phyloP scores from a whole-genome alignment of 2,329 filamentous ascomycete genomes.

The Metarhizium brunneum region DNA sequence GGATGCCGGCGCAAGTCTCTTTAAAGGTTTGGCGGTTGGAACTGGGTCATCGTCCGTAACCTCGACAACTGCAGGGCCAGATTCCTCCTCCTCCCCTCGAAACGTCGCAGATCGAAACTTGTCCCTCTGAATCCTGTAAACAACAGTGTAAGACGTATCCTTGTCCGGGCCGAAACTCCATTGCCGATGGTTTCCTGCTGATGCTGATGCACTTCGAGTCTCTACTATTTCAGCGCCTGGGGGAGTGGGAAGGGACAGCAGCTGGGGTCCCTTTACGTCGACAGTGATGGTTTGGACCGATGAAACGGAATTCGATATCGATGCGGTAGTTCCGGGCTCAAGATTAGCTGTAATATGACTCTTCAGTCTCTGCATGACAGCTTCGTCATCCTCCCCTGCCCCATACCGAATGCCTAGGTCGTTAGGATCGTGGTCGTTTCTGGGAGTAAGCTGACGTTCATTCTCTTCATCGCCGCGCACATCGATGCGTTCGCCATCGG shows the following conservation, averaged over 20 bases:
- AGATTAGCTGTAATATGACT: conserved; percentile 46
- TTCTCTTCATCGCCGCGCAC: conserved; percentile 26
- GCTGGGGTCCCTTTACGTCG: conserved; percentile 45
- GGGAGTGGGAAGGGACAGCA: conserved; percentile 42
- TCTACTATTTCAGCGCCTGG: conserved; percentile 52
- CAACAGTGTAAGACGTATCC: conserved; percentile 40
- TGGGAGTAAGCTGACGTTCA: background rate
- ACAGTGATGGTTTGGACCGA: conserved; percentile 57
- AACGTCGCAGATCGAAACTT: conserved; percentile 34
- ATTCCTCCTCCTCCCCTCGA: conserved; percentile 21
- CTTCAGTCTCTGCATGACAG: conserved; percentile 34
- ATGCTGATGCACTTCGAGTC: conserved; percentile 21
- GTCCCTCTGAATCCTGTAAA: conserved; percentile 49
- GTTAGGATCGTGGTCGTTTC: background rate
- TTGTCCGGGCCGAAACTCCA: conserved; percentile 13
- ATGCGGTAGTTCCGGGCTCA: conserved; percentile 46
- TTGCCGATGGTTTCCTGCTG: conserved; percentile 5
- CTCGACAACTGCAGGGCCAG: conserved; percentile 17
- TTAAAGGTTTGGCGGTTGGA: background rate
- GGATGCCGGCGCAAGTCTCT: background rate
- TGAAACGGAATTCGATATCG: conserved; percentile 48
- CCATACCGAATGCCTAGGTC: background rate
- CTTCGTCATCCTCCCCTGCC: conserved; percentile 28
- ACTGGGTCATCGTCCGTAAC: conserved; percentile 14
- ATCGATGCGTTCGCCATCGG: conserved; percentile 49